phyloP scores from a whole-genome alignment of 2,329 filamentous ascomycete species.

The Neonectria coccinea region DNA sequence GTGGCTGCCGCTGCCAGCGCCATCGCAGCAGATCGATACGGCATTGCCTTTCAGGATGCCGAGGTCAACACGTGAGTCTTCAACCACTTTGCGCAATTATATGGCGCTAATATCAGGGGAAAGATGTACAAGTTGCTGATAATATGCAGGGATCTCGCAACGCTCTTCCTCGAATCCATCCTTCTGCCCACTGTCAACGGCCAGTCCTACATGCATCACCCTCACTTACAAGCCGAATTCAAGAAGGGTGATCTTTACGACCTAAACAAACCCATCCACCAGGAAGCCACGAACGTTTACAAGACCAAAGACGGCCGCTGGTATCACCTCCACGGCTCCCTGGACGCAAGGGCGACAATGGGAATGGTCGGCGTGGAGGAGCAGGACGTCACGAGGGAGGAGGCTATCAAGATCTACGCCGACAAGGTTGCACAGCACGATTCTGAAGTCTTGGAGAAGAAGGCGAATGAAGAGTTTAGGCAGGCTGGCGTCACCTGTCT shows the following conservation, averaged over 20 bases:
- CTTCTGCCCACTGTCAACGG: slow-evolving; percentile 32
- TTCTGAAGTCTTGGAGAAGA: slow-evolving; percentile 46
- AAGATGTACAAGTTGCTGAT: not conserved
- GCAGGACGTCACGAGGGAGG: slow-evolving; percentile 43
- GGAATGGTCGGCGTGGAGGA: slow-evolving; percentile 48
- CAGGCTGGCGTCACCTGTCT: slow-evolving; percentile 50
- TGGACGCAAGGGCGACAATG: slow-evolving; percentile 47
- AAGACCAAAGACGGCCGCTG: slow-evolving; percentile 50
- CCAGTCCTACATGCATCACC: slow-evolving; percentile 30
- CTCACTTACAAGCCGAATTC: slow-evolving; percentile 24
- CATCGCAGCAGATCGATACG: slow-evolving; percentile 26
- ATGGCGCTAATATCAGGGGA: not conserved
- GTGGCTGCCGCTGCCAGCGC: slow-evolving; percentile 25
- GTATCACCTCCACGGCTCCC: slow-evolving; percentile 52
- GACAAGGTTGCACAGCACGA: slow-evolving; percentile 43
- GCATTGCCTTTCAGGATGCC: slow-evolving; percentile 27
- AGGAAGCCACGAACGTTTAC: slow-evolving; percentile 51
- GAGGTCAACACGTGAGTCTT: slow-evolving; percentile 28
- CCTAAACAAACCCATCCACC: slow-evolving; percentile 44
- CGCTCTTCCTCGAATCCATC: slow-evolving; percentile 36
- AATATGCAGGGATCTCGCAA: slow-evolving; percentile 24
- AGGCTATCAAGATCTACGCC: slow-evolving; percentile 43
- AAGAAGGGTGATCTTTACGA: slow-evolving; percentile 24
- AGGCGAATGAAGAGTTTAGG: slow-evolving; percentile 49
- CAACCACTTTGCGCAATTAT: not conserved